Conservation (phyloP, 176 grass and related monocot genomes). For the Olyra latifolia region DNA sequence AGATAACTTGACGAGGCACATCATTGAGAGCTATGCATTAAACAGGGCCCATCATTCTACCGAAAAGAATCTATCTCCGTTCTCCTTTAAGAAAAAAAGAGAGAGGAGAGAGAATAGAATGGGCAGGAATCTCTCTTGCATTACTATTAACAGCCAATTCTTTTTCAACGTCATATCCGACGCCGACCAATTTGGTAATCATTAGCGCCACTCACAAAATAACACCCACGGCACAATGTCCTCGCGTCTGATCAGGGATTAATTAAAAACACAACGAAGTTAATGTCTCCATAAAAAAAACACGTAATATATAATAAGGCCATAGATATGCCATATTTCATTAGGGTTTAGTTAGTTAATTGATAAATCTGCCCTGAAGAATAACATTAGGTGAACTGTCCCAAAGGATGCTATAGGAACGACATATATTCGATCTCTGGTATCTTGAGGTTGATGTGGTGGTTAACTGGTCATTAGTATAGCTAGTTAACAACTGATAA, state of each 20-base stretch:
- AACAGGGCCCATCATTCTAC: neutral
- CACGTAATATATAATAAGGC: neutral
- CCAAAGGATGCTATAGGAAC: neutral
- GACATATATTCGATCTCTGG: neutral
- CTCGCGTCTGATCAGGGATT: conserved; percentile 9
- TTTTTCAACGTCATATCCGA: conserved; percentile 31
- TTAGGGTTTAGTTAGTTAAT: neutral
- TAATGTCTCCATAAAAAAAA: neutral
- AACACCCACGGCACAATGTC: conserved; percentile 27
- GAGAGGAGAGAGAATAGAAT: neutral
- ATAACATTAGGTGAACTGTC: conserved; percentile 36
- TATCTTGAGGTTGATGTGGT: conserved; percentile 17
- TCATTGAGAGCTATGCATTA: neutral
- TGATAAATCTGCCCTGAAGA: neutral
- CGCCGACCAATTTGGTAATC: conserved; percentile 40
- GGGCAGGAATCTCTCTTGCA: neutral
- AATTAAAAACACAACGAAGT: neutral
- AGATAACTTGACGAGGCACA: neutral
- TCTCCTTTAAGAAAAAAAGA: neutral
- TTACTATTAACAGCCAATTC: neutral
- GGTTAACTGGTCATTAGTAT: conserved; percentile 10
- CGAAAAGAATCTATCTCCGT: neutral
- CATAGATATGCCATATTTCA: neutral
- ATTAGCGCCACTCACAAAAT: conserved; percentile 30
- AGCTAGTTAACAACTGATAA: conserved; percentile 2